These are phyloP conservation scores for Tylopilus intermedius DNA, from an alignment of 768 basidiomycete species.

Conservation along the genomic window DNA sequence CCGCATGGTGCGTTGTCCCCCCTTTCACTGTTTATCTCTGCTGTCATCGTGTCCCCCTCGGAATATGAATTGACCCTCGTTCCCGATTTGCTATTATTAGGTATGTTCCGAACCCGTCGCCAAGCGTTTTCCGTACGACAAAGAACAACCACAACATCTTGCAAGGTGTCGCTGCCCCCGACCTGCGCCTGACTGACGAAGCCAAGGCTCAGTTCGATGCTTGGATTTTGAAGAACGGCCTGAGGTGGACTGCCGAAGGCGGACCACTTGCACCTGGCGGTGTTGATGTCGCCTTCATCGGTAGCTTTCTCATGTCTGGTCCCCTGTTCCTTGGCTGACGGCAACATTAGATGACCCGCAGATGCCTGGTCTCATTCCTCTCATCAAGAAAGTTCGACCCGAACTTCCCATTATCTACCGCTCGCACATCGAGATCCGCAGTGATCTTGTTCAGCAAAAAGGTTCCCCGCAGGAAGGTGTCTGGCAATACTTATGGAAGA, in stretches of 20 bases:
- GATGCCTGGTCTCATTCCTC: constrained; percentile 90
- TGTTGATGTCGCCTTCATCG: constrained; percentile 86
- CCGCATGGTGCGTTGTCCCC: constrained; percentile 58
- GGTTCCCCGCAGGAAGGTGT: constrained; percentile 87
- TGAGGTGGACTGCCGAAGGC: constrained; percentile 82
- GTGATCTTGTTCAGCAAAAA: constrained; percentile 75
- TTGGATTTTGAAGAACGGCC: constrained; percentile 87
- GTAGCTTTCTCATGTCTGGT: constrained; percentile 32
- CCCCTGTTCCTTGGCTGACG: constrained; percentile 8
- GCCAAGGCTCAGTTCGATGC: constrained; percentile 77
- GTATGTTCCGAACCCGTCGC: constrained; percentile 87
- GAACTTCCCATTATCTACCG: constrained; percentile 88
- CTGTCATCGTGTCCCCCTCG: neutral
- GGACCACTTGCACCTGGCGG: constrained; percentile 81
- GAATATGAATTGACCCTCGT: neutral
- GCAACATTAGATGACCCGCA: constrained; percentile 69
- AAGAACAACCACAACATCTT: constrained; percentile 95
- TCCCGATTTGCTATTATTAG: constrained; percentile 34
- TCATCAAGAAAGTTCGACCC: constrained; percentile 81
- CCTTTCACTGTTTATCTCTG: constrained; percentile 3
- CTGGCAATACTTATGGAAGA: constrained; percentile 94
- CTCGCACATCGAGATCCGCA: constrained; percentile 91
- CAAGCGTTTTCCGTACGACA: constrained; percentile 86
- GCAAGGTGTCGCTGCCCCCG: constrained; percentile 83
- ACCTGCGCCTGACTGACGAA: constrained; percentile 70